Evolutionary conservation across 805 yeast species (phyloP).

Genomic region (Jamesozyma spencerorum): DNA sequence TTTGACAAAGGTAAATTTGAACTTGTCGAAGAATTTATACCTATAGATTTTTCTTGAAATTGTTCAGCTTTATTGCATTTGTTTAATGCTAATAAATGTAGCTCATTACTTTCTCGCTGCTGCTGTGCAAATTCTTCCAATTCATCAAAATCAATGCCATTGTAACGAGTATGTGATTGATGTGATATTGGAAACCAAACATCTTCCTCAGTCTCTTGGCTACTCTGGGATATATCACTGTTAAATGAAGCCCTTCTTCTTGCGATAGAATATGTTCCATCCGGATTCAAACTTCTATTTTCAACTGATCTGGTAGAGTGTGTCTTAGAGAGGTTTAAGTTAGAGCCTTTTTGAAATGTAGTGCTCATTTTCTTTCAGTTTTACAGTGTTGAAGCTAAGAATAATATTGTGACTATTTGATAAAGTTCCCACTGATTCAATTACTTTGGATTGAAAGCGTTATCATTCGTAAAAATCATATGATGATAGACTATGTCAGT

Average conservation of each 20-base stretch:
- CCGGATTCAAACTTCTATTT: neutral
- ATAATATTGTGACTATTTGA: too few species aligned
- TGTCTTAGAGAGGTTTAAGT: neutral
- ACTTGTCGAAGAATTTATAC: conserved; percentile 20
- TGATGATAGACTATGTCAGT: neutral
- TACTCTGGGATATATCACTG: conserved; percentile 65
- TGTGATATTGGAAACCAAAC: conserved; percentile 92
- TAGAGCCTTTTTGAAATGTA: neutral
- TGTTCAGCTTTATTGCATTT: neutral
- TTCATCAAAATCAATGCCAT: conserved; percentile 86
- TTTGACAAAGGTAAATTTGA: conserved; percentile 33
- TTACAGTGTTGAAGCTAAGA: too few species aligned
- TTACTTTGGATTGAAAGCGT: too few species aligned
- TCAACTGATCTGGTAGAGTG: conserved; percentile 3
- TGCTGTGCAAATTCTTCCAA: conserved; percentile 71
- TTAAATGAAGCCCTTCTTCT: conserved; percentile 32
- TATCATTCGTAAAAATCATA: too few species aligned
- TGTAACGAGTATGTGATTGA: conserved; percentile 44
- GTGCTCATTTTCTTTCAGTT: neutral
- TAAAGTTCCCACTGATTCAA: too few species aligned
- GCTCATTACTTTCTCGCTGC: conserved; percentile 41
- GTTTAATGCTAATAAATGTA: conserved; percentile 20
- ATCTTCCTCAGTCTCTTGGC: conserved; percentile 93
- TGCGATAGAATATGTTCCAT: neutral
- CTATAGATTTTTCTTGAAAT: conserved; percentile 4